Evolutionary conservation across 192 early-diverging fungal species (phyloP).

Genomic region (Linnemannia zychae): DNA sequence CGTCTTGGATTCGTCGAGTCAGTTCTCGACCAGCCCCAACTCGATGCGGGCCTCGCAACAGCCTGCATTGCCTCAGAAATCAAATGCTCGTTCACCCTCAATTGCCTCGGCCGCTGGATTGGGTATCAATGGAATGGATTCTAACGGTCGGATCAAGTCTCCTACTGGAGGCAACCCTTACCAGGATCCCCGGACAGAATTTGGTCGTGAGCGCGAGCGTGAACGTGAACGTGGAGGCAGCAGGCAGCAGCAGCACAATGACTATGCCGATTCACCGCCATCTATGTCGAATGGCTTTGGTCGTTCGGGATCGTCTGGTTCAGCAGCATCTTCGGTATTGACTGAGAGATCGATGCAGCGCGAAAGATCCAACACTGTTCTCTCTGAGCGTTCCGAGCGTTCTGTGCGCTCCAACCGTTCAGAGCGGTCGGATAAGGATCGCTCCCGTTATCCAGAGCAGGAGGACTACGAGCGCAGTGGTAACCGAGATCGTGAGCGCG

Average conservation of each 20-base stretch:
- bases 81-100: slow-evolving; percentile 52
- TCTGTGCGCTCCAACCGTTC: slow-evolving; percentile 34
- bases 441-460: slow-evolving; percentile 34
- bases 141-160: slow-evolving; percentile 40
- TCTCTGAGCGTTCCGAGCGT: slow-evolving; percentile 46
- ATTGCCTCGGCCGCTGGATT: slow-evolving; percentile 51
- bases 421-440: slow-evolving; percentile 38
- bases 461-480: slow-evolving; percentile 22
- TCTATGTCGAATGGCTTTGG: slow-evolving; percentile 33
- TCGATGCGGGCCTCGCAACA: slow-evolving; percentile 34
- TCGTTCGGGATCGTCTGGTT: slow-evolving; percentile 47
- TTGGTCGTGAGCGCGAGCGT: slow-evolving; percentile 23
- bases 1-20: slow-evolving; percentile 23
- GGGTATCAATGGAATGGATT: slow-evolving; percentile 44
- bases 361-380: slow-evolving; percentile 49
- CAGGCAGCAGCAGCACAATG: slow-evolving; percentile 9
- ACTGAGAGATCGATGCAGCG: slow-evolving; percentile 34
- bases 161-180: slow-evolving; percentile 20
- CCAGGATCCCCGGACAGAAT: slow-evolving; percentile 21
- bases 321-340: slow-evolving; percentile 32
- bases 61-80: slow-evolving; percentile 48
- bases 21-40: slow-evolving; percentile 36
- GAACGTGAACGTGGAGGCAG: background rate
- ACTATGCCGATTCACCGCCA: slow-evolving; percentile 34
- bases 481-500: slow-evolving; percentile 29